phyloP scores from a whole-genome alignment of 352 stramenopile genomes.

The Phytophthora pistaciae region DNA sequence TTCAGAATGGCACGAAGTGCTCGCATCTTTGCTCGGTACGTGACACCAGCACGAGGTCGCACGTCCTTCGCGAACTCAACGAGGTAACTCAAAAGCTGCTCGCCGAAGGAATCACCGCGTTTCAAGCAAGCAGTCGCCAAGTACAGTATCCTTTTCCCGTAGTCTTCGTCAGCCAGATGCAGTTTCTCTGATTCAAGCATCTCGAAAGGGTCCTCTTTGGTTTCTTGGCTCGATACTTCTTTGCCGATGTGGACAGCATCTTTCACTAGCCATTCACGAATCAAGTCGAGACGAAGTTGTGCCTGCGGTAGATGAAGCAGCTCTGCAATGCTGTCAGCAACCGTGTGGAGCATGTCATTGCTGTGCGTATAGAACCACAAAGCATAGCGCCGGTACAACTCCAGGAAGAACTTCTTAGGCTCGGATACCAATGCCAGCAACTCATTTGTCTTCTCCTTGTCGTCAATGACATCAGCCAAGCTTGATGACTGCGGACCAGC shows the following conservation, averaged over 20 bases:
- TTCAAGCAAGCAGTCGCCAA: conserved; percentile 30
- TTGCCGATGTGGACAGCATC: conserved; percentile 40
- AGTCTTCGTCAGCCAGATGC: conserved; percentile 43
- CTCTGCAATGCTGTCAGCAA: conserved; percentile 39
- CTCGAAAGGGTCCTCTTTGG: conserved; percentile 45
- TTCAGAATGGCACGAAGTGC: conserved; percentile 50
- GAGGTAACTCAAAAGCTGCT: conserved; percentile 49
- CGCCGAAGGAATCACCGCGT: conserved; percentile 16
- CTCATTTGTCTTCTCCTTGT: conserved; percentile 23
- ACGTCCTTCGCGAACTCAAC: conserved; percentile 53
- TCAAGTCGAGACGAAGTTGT: conserved; percentile 48
- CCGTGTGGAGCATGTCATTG: conserved; percentile 37
- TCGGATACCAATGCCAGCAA: conserved; percentile 43
- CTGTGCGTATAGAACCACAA: conserved; percentile 39
- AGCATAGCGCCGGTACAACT: conserved; percentile 57
- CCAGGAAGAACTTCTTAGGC: conserved; percentile 48
- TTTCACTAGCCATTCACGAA: conserved; percentile 62
- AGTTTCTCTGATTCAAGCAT: conserved; percentile 39
- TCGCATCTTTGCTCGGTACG: conserved; percentile 60
- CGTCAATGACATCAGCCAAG: conserved; percentile 18
- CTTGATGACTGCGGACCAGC: conserved; percentile 25
- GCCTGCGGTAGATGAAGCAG: conserved; percentile 36
- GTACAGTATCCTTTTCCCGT: conserved; percentile 43
- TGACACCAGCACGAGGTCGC: conserved; percentile 57
- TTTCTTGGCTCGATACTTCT: conserved; percentile 11